phyloP scores from a whole-genome alignment of 1,284 basidiomycete species.

The Heterobasidion occidentale region DNA sequence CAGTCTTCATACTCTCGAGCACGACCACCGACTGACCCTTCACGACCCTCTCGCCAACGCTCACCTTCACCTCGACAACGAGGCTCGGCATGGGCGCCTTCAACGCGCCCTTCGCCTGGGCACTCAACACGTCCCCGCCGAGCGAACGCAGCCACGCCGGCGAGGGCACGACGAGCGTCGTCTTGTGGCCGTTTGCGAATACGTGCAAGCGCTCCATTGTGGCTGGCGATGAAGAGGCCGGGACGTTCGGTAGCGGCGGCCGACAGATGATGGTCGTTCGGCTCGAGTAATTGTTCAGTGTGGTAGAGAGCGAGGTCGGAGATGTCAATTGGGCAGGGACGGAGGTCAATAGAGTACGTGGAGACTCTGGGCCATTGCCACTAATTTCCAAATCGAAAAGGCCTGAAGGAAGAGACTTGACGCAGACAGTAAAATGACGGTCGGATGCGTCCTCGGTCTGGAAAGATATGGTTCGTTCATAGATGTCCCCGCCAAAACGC shows the following conservation, averaged over 20 bases:
- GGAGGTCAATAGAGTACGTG: constrained; percentile 31
- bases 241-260: constrained; percentile 38
- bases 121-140: constrained; percentile 43
- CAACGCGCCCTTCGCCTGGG: constrained; percentile 49
- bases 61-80: constrained; percentile 80
- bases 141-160: constrained; percentile 62
- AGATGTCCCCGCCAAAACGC: constrained; percentile 69
- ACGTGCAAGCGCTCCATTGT: constrained; percentile 66
- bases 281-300: constrained; percentile 36
- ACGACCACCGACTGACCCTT: constrained; percentile 78
- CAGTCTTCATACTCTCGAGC: constrained; percentile 95
- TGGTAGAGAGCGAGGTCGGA: constrained; percentile 40
- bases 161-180: constrained; percentile 50
- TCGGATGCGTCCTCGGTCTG: constrained; percentile 39
- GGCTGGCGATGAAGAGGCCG: constrained; percentile 40
- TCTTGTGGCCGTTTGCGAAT: constrained; percentile 46
- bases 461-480: constrained; percentile 51
- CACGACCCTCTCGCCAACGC: constrained; percentile 69
- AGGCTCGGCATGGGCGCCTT: constrained; percentile 87
- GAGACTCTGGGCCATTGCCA: constrained; percentile 15
- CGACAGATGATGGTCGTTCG: constrained; percentile 72
- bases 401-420: constrained; percentile 33
- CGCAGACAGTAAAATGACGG: constrained; percentile 34
- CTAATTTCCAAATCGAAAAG: constrained; percentile 51
- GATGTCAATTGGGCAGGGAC: constrained; percentile 49